Percentiles rank a stretch among this genome's conserved stretches.
These are phyloP conservation scores for Xylariales sp. DNA, from an alignment of 2,329 filamentous ascomycete species.

Conservation along the genomic window DNA sequence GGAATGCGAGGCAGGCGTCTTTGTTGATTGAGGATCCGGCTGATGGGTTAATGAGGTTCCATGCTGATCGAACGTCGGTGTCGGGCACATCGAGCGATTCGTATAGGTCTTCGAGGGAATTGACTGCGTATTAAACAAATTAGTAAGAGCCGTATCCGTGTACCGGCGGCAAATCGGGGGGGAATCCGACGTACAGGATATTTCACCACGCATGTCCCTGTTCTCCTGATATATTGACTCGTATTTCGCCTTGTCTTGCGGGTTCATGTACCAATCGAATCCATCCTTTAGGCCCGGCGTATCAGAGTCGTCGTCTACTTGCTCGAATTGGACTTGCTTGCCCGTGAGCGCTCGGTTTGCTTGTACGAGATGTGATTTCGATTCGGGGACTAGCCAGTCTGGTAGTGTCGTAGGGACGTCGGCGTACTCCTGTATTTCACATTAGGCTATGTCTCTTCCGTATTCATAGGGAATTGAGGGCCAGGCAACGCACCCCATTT, in stretches of 20 bases:
- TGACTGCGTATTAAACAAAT: conserved; percentile 64
- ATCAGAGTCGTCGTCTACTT: conserved; percentile 85
- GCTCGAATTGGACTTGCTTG: conserved; percentile 84
- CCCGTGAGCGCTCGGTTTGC: conserved; percentile 83
- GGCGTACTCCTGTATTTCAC: conserved; percentile 75
- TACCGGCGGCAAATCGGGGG: neutral
- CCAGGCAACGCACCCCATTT: conserved; percentile 74
- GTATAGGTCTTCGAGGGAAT: conserved; percentile 84
- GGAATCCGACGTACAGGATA: conserved; percentile 70
- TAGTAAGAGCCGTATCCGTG: neutral
- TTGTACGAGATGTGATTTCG: conserved; percentile 89
- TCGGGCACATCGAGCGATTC: conserved; percentile 79
- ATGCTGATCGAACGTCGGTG: conserved; percentile 87
- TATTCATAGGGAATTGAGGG: neutral
- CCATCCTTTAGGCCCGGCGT: conserved; percentile 89
- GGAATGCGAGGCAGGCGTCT: conserved; percentile 91
- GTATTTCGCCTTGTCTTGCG: conserved; percentile 90
- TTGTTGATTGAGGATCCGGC: conserved; percentile 87
- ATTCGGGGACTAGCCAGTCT: conserved; percentile 97
- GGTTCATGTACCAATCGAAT: conserved; percentile 99
- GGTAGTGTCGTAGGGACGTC: conserved; percentile 89
- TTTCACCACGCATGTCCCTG: conserved; percentile 85
- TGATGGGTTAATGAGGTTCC: conserved; percentile 97
- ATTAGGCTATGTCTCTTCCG: conserved; percentile 9
- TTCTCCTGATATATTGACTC: conserved; percentile 97